A percentile compares a stretch with the other conserved stretches of the same genome.
phyloP scores from a whole-genome alignment of 2,329 filamentous ascomycete species.

The Epichloe baconii region DNA sequence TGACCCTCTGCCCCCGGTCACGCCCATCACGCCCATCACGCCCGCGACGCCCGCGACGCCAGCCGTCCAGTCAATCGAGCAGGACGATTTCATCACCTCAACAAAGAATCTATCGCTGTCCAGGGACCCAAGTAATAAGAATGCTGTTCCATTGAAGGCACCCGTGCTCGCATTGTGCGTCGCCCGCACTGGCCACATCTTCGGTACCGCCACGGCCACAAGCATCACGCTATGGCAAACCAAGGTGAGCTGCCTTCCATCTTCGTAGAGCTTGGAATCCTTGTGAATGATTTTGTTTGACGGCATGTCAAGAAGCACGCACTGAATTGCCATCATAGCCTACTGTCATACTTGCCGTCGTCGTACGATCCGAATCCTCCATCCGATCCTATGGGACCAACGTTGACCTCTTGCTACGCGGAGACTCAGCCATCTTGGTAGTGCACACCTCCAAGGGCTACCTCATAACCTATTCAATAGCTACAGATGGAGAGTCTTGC shows the following conservation, averaged over 20 bases:
- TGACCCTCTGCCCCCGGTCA: constrained; percentile 24
- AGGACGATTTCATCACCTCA: constrained; percentile 27
- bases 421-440: constrained; percentile 84
- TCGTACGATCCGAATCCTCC: constrained; percentile 70
- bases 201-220: constrained; percentile 75
- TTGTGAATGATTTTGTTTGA: neutral
- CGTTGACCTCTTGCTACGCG: constrained; percentile 69
- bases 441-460: constrained; percentile 78
- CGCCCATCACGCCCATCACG: constrained; percentile 25
- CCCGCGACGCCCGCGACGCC: constrained; percentile 39
- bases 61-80: constrained; percentile 45
- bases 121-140: constrained; percentile 14
- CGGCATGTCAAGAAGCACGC: neutral
- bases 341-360: constrained; percentile 72
- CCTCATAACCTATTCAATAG: constrained; percentile 87
- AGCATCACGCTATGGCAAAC: constrained; percentile 95
- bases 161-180: constrained; percentile 62
- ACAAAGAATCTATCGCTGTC: constrained; percentile 7
- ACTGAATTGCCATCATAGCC: constrained; percentile 42
- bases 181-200: constrained; percentile 66
- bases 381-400: constrained; percentile 76
- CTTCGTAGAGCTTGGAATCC: neutral
- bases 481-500: constrained; percentile 66
- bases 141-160: constrained; percentile 38
- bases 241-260: constrained; percentile 45